Conservation (phyloP, 164 flowering plant species). For the Nelumbo lutea region DNA sequence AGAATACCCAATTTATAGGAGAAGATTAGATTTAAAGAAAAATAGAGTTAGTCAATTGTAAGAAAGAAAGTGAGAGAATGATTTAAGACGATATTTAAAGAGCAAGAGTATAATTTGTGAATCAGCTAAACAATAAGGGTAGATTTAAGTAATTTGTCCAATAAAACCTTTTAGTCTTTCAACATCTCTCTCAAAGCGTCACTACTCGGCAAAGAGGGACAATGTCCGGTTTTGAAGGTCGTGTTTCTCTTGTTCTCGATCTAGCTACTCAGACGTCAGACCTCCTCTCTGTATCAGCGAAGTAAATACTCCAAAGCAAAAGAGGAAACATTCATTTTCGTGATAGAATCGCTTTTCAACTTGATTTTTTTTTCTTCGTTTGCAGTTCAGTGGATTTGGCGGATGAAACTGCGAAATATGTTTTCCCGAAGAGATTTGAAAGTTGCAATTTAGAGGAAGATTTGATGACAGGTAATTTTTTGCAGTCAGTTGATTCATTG, state of each 20-base stretch:
- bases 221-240: slow-evolving; percentile 53
- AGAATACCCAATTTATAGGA: too few relatives aligned
- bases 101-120: too few relatives aligned
- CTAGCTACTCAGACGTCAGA: slow-evolving; percentile 79
- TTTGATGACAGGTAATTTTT: slow-evolving; percentile 65
- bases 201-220: slow-evolving; percentile 10
- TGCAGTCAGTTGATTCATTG: neutral
- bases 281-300: slow-evolving; percentile 62
- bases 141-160: too few relatives aligned
- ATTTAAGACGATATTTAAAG: too few relatives aligned
- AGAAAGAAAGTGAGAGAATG: too few relatives aligned
- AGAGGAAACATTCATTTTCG: neutral
- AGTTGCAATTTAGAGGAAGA: slow-evolving; percentile 79
- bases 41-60: too few relatives aligned
- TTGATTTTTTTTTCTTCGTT: slow-evolving; percentile 2
- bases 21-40: too few relatives aligned
- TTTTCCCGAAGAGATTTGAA: slow-evolving; percentile 65
- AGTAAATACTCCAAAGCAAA: slow-evolving; percentile 32
- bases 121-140: too few relatives aligned
- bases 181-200: neutral
- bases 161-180: too few relatives aligned
- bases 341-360: neutral
- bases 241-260: slow-evolving; percentile 70
- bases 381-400: slow-evolving; percentile 69
- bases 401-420: slow-evolving; percentile 61